Evolutionary conservation across 1,139 yeast genomes (phyloP), one percentile per base, ranked within the genome.

Genomic region (Yamadazyma sp.): DNA sequence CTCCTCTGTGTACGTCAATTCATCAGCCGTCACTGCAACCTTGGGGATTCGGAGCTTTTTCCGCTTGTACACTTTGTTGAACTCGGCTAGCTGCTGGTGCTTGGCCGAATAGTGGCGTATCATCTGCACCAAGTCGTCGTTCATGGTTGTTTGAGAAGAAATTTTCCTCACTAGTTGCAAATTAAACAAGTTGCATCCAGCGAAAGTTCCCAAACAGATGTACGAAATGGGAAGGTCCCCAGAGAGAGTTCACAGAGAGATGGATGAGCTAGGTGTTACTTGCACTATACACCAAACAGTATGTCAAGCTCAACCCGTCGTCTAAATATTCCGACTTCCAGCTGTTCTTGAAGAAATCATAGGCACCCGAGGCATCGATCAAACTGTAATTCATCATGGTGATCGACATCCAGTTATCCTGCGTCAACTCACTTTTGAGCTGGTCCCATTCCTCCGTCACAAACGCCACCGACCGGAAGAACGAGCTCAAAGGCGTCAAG

Each of bases 401-500:
- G 27, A 56, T 52, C 3, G 62, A 59, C 38, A 42, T 50, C 61
- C 61, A 59, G 26, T 56, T 58, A 33, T 48, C 52, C 6, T 42
- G 24, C 9, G 47, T 38, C 5, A 46, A 34, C 4, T 47, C 38
- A 11, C 39, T 40, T 17, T 45, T 46, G 49, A 68, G 64, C 41
- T 69, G 67, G n/a, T 70, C 66, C 96, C 96, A 92, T 65, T 91
- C 98, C 60, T 88, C 79, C 48, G 69, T 54, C 11, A 83, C 95
- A 62, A 81, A 91, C 1, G 68, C 61, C 1, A 88, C 78, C 5
- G 72, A 65, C 57, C 98, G 76, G 34, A 87, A 74, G 47, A 75
- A 80, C 0, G 91, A 79, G n/a, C 96, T 84, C n/a, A 86, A 78
- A 0, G 97, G 91, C 0, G 96, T 87, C 28, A 87, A 69, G n/a